Evolutionary conservation across 2,329 filamentous ascomycete species (phyloP).

Genomic region (Alternaria brassicicola): DNA sequence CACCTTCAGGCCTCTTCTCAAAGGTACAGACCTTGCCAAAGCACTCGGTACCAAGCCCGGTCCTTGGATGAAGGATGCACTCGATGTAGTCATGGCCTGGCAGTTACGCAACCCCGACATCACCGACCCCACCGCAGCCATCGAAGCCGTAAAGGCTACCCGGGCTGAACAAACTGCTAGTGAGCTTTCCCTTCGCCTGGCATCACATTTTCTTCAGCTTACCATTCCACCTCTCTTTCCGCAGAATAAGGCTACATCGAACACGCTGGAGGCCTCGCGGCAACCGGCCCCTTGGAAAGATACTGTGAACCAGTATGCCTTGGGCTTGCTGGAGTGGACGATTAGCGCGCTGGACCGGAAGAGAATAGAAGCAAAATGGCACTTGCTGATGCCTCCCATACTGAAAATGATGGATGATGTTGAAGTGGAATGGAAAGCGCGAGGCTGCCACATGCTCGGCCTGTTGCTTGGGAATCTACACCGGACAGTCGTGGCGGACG

Average conservation of each 20-base stretch:
- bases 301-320: slow-evolving; percentile 53
- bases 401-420: slow-evolving; percentile 72
- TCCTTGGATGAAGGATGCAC: slow-evolving; percentile 80
- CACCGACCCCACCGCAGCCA: slow-evolving; percentile 60
- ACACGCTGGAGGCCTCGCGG: slow-evolving; percentile 63
- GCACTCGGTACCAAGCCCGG: slow-evolving; percentile 72
- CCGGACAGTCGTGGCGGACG: neutral
- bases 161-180: slow-evolving; percentile 55
- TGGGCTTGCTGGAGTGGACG: slow-evolving; percentile 68
- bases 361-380: slow-evolving; percentile 65
- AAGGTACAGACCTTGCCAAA: slow-evolving; percentile 75
- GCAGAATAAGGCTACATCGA: slow-evolving; percentile 38
- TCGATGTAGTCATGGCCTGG: slow-evolving; percentile 84
- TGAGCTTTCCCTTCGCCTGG: slow-evolving; percentile 58
- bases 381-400: slow-evolving; percentile 71
- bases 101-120: slow-evolving; percentile 79
- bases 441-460: slow-evolving; percentile 62
- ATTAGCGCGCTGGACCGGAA: slow-evolving; percentile 59
- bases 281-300: slow-evolving; percentile 67
- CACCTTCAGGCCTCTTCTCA: slow-evolving; percentile 61
- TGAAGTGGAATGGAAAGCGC: slow-evolving; percentile 58
- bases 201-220: slow-evolving; percentile 63
- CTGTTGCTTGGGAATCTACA: slow-evolving; percentile 58
- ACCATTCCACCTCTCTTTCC: slow-evolving; percentile 72
- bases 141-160: slow-evolving; percentile 52